Evolutionary conservation across 2,329 filamentous ascomycete species (phyloP).

Genomic region (Colletotrichum aenigma): DNA sequence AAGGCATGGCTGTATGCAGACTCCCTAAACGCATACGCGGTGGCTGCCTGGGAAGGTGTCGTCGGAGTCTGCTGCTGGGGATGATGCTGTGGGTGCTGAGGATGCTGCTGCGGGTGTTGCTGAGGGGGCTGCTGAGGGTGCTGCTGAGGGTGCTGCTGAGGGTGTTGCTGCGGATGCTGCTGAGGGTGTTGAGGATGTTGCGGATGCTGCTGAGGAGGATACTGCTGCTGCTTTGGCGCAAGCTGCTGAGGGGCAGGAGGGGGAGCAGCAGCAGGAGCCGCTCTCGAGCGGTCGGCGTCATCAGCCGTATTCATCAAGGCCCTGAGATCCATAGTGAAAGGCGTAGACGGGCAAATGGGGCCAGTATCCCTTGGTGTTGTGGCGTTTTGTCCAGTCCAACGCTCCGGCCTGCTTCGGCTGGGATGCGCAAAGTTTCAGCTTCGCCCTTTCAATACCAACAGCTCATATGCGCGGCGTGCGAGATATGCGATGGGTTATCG

Average conservation of each 20-base stretch:
- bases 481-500: not conserved
- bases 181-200: conserved; percentile 24
- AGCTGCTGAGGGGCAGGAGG: conserved; percentile 1
- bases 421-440: conserved; percentile 15
- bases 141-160: conserved; percentile 13
- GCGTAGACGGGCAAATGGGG: not conserved
- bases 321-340: conserved; percentile 52
- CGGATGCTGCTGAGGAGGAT: conserved; percentile 29
- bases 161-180: conserved; percentile 15
- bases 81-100: not conserved
- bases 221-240: conserved; percentile 13
- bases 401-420: conserved; percentile 15
- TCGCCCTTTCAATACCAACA: conserved; percentile 1
- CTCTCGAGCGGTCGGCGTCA: conserved; percentile 41
- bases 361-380: not conserved
- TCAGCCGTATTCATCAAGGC: conserved; percentile 61
- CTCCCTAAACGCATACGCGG: conserved; percentile 56
- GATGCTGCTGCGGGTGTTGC: conserved; percentile 8
- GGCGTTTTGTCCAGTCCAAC: not conserved
- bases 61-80: conserved; percentile 23
- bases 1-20: conserved; percentile 28
- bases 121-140: conserved; percentile 26
- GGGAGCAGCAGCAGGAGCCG: conserved; percentile 28
- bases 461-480: conserved; percentile 16
- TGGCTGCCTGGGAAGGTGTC: conserved; percentile 40